A percentile compares a stretch with the other conserved stretches of the same genome.
phyloP scores from a whole-genome alignment of 2,329 filamentous ascomycete species.

The Ascochyta rabiei region DNA sequence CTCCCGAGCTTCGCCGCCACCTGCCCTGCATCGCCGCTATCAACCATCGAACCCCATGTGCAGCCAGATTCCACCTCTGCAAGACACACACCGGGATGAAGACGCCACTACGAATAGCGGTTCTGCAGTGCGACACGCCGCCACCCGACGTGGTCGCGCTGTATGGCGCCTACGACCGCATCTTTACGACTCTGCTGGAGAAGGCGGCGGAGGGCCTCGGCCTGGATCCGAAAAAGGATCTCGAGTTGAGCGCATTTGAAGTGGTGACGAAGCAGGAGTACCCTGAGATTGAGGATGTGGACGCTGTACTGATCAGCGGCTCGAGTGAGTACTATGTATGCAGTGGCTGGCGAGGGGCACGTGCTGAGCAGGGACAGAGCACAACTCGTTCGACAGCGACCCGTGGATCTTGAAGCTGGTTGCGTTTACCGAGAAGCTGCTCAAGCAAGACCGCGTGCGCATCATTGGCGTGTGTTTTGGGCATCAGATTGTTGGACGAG shows the following conservation, averaged over 20 bases:
- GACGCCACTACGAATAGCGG: slow-evolving; percentile 71
- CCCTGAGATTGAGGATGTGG: slow-evolving; percentile 73
- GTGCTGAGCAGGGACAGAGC: slow-evolving; percentile 54
- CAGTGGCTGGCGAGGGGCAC: background rate
- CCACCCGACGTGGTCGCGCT: slow-evolving; percentile 66
- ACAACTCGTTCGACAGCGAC: slow-evolving; percentile 74
- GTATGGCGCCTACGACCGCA: slow-evolving; percentile 74
- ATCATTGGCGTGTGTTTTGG: slow-evolving; percentile 87
- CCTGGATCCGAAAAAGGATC: slow-evolving; percentile 45
- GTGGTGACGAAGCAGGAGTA: slow-evolving; percentile 73
- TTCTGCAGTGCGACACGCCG: slow-evolving; percentile 87
- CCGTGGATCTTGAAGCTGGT: slow-evolving; percentile 80
- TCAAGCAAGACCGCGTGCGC: slow-evolving; percentile 67
- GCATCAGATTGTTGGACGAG: slow-evolving; percentile 81
- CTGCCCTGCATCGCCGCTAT: slow-evolving; percentile 1
- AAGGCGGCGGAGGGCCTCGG: slow-evolving; percentile 58
- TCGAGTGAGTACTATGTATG: slow-evolving; percentile 53
- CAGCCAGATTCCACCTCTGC: background rate
- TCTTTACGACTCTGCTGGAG: slow-evolving; percentile 59
- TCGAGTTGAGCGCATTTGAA: slow-evolving; percentile 71
- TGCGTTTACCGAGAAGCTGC: slow-evolving; percentile 67
- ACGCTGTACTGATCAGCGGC: slow-evolving; percentile 83
- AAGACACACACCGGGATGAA: slow-evolving; percentile 34
- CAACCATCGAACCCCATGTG: slow-evolving; percentile 4
- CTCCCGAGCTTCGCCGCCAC: slow-evolving; percentile 11